A percentile compares a stretch with the other conserved stretches of the same genome.
Conservation (phyloP, 495 filamentous ascomycete genomes). For the Podospora didyma region DNA sequence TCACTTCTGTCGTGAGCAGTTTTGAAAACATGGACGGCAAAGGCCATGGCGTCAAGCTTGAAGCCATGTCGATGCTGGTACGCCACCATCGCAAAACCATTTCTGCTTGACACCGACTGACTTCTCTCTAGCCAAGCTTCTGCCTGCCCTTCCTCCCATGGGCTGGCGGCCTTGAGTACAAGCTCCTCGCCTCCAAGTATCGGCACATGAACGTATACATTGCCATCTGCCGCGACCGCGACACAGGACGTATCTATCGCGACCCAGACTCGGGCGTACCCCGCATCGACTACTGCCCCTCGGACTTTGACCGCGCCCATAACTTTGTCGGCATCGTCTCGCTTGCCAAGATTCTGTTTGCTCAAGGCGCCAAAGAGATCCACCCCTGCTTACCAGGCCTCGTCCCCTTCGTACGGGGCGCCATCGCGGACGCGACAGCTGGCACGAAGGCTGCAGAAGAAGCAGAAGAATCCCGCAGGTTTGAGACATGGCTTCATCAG, state of each 20-base stretch:
- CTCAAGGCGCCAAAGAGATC: conserved; percentile 75
- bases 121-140: conserved; percentile 21
- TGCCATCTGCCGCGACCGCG: conserved; percentile 65
- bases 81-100: conserved; percentile 6
- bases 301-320: conserved; percentile 64
- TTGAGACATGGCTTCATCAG: conserved; percentile 64
- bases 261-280: conserved; percentile 64
- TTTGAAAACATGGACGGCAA: conserved; percentile 79
- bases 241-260: conserved; percentile 68
- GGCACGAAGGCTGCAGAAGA: neutral
- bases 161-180: conserved; percentile 61
- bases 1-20: conserved; percentile 71
- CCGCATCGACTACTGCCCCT: conserved; percentile 64
- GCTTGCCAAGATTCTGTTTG: conserved; percentile 69
- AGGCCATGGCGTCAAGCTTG: conserved; percentile 81
- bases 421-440: neutral
- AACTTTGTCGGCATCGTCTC: conserved; percentile 68
- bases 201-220: conserved; percentile 65
- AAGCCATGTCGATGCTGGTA: conserved; percentile 61
- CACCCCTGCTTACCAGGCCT: conserved; percentile 56
- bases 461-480: conserved; percentile 32
- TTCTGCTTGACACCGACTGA: neutral
- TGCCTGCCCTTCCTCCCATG: conserved; percentile 56
- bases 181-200: conserved; percentile 57
- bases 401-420: conserved; percentile 58